Evolutionary conservation across 352 stramenopile genomes (phyloP), one percentile per base, ranked within the genome.

Genomic region (Phytophthora vignae): DNA sequence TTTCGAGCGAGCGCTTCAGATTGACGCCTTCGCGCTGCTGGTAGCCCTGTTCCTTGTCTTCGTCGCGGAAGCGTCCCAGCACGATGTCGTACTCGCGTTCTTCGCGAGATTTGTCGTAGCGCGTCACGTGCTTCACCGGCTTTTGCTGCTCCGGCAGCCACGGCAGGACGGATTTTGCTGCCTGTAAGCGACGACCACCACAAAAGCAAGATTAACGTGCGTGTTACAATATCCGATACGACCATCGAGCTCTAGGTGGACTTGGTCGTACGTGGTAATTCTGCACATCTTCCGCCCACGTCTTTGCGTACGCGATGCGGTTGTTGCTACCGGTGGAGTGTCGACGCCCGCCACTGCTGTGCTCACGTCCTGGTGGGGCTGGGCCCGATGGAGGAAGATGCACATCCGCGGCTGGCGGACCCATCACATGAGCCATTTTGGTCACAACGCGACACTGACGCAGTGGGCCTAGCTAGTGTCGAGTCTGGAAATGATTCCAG

Each of bases 71-170:
- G 33, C 90, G 83, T n/a, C 82, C 84, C 15, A 90, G 58, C 31
- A 94, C 76, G 42, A 89, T 64, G 61, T 94, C 83, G 55, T 92
- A 94, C 42, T 92, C 80, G 2, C 87, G 80, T 64, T 94, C 83
- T 71, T 92, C 75, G 17, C 84, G 70, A 14, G 84, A 87, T 59
- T 91, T 92, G 19, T 91, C 84, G 49, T 90, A 89, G 8, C 87
- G 76, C 17, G 87, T 94, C 63, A 92, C 78, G 64, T 91, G 73
- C n/a, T 77, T 83, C 12, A 94, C 78, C 0, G 77, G 74, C 17
- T 70, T 68, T 29, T 90, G 83, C 49, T 92, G 77, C 19, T 88
- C 80, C 2, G 80, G 76, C 11, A 40, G 36, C 87, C 87, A 94
- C n/a, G 84, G 87, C 14, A 94, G 48, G 11, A 79, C 75, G 10